Conservation (phyloP, 2,329 filamentous ascomycete genomes). For the Colletotrichum limetticola region DNA sequence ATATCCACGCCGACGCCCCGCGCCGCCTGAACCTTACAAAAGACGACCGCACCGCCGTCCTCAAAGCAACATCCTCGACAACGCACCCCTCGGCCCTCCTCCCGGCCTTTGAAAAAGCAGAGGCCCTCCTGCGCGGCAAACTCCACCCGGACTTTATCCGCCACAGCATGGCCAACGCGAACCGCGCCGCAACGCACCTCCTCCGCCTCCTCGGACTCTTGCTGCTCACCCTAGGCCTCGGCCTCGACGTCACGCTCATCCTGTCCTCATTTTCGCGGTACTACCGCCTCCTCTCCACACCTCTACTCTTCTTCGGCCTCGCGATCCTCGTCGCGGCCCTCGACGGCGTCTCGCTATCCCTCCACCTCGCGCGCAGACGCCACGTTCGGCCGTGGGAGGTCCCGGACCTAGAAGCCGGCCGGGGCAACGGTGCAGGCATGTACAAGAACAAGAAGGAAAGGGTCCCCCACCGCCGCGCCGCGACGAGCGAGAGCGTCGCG, state of each 20-base stretch:
- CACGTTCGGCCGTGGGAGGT: slow-evolving; percentile 53
- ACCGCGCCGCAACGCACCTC: slow-evolving; percentile 46
- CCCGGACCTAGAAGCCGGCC: slow-evolving; percentile 44
- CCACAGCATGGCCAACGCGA: slow-evolving; percentile 51
- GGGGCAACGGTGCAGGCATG: background rate
- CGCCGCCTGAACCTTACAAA: slow-evolving; percentile 50
- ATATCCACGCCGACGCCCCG: slow-evolving; percentile 48
- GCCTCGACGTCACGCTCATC: slow-evolving; percentile 45
- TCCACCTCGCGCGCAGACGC: slow-evolving; percentile 45
- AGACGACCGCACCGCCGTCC: slow-evolving; percentile 50
- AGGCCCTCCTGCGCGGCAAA: slow-evolving; percentile 48
- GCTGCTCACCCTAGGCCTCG: slow-evolving; percentile 40
- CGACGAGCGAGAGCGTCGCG: slow-evolving; percentile 28
- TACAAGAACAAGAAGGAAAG: background rate
- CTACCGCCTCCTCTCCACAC: slow-evolving; percentile 42
- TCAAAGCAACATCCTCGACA: slow-evolving; percentile 52
- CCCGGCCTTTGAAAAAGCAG: slow-evolving; percentile 49
- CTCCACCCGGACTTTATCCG: slow-evolving; percentile 52
- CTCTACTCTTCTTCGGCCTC: slow-evolving; percentile 49
- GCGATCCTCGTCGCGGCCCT: slow-evolving; percentile 46
- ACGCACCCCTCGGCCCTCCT: slow-evolving; percentile 57
- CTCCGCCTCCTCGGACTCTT: slow-evolving; percentile 39
- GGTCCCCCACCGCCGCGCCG: slow-evolving; percentile 26
- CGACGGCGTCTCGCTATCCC: slow-evolving; percentile 49
- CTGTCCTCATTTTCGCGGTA: slow-evolving; percentile 42